Percentiles rank a stretch among this genome's conserved stretches.
Conservation (phyloP, 805 yeast genomes). For the Blastobotrys chiropterorum region DNA sequence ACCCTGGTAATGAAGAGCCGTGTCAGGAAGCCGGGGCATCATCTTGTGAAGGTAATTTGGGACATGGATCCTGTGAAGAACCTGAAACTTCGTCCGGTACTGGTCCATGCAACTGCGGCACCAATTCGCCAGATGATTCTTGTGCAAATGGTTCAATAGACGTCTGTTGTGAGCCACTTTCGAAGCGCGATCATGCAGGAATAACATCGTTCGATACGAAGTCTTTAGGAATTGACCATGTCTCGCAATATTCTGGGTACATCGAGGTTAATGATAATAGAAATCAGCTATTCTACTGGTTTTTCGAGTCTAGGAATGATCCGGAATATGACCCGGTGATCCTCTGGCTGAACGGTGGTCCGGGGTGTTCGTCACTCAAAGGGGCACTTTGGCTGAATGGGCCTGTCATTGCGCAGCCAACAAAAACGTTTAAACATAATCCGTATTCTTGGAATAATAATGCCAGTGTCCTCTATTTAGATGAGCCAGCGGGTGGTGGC, state of each 20-base stretch:
- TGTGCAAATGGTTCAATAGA: no score
- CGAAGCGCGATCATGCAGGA: no score
- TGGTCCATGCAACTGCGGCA: no score
- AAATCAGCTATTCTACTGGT: constrained; percentile 87
- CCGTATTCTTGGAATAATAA: constrained; percentile 88
- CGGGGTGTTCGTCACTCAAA: constrained; percentile 89
- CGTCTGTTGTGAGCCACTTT: no score
- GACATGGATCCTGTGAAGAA: no score
- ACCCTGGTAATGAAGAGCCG: no score
- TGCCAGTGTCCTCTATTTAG: constrained; percentile 84
- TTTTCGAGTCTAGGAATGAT: constrained; percentile 84
- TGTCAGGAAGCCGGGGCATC: no score
- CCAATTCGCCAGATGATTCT: no score
- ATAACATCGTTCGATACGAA: neutral
- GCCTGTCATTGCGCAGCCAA: constrained; percentile 64
- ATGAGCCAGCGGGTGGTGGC: constrained; percentile 92
- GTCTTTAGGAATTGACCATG: constrained; percentile 58
- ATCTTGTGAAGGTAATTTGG: no score
- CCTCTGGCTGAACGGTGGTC: constrained; percentile 94
- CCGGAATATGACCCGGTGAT: constrained; percentile 82
- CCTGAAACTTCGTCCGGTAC: no score
- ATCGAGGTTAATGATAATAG: constrained; percentile 57
- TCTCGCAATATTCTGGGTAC: constrained; percentile 70
- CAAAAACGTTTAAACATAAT: constrained; percentile 64
- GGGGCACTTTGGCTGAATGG: constrained; percentile 91